phyloP scores from a whole-genome alignment of 495 filamentous ascomycete genomes.

The Neurospora africana region DNA sequence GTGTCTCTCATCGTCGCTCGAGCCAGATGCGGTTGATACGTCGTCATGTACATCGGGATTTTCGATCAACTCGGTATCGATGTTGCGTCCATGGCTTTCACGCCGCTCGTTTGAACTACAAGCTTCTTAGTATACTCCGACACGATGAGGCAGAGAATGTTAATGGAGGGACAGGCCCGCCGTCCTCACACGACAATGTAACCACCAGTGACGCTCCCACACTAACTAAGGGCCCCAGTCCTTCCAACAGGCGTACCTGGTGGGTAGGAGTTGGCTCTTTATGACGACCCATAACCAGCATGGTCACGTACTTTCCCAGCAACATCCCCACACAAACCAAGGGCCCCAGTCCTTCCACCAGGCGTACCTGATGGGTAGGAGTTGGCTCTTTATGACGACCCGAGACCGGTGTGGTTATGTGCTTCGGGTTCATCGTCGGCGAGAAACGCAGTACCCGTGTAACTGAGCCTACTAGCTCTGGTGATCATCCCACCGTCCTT shows the following conservation, averaged over 20 bases:
- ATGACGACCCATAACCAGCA: slow-evolving; percentile 1
- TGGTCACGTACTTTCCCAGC: background rate
- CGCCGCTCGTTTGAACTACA: slow-evolving; percentile 3
- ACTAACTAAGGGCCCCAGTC: slow-evolving; percentile 4
- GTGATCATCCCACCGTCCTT: slow-evolving; percentile 4
- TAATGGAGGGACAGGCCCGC: background rate
- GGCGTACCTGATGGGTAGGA: slow-evolving; percentile 5
- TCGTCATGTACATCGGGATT: background rate
- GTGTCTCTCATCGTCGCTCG: background rate
- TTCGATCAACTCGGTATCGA: background rate
- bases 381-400: slow-evolving; percentile 1
- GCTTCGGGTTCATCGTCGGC: background rate
- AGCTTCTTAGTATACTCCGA: background rate
- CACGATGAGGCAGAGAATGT: background rate
- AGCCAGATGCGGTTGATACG: background rate
- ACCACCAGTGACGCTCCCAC: background rate
- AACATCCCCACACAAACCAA: background rate
- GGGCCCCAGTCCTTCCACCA: slow-evolving; percentile 2
- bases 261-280: slow-evolving; percentile 3
- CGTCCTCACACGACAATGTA: background rate
- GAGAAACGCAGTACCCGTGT: background rate
- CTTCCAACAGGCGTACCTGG: slow-evolving; percentile 3
- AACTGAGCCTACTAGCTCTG: background rate
- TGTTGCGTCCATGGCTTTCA: background rate
- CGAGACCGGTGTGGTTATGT: background rate